These are phyloP conservation scores for Iberis pinnata DNA, from an alignment of 345 rosid species.

Conservation along the genomic window DNA sequence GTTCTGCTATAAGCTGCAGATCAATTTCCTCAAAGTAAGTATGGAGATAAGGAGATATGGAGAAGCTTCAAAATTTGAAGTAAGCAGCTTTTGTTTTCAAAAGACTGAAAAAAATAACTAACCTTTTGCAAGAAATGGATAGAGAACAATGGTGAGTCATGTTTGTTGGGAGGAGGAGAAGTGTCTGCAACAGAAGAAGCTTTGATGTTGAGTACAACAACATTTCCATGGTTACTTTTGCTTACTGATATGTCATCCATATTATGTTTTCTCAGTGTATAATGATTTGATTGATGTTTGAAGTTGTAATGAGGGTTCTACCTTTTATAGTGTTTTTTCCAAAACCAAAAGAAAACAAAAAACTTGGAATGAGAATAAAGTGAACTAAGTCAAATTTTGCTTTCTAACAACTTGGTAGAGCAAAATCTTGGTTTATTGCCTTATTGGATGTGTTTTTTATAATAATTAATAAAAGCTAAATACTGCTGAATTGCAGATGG, in stretches of 20 bases:
- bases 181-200: slow-evolving; percentile 26
- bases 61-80: neutral
- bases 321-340: no score
- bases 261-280: neutral
- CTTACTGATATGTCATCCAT: neutral
- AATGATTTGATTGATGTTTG: neutral
- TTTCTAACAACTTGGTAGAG: no score
- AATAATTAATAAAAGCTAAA: no score
- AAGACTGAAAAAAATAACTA: neutral
- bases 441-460: no score
- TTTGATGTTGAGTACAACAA: slow-evolving; percentile 39
- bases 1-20: slow-evolving; percentile 36
- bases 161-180: slow-evolving; percentile 18
- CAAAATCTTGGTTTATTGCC: no score
- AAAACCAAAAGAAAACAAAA: no score
- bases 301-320: neutral
- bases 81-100: no score
- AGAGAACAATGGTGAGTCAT: slow-evolving; percentile 33
- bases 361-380: no score
- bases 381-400: no score
- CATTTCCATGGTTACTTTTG: slow-evolving; percentile 17
- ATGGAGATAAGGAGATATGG: neutral
- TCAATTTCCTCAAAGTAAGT: neutral
- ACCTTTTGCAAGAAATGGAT: slow-evolving; percentile 71
- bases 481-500: no score